Evolutionary conservation across 2,329 filamentous ascomycete species (phyloP).

Genomic region (Rutstroemia sp.): DNA sequence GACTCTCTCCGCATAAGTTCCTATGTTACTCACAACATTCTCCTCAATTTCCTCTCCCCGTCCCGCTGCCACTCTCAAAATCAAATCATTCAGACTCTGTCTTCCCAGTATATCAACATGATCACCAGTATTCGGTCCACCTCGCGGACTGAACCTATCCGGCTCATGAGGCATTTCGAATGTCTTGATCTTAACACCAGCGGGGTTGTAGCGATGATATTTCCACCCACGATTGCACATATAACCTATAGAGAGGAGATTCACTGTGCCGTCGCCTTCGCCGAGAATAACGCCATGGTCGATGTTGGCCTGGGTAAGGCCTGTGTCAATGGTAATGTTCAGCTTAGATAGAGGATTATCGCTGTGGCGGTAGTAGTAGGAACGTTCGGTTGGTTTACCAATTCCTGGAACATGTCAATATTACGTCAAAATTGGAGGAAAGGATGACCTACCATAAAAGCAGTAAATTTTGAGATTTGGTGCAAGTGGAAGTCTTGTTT

Average conservation of each 20-base stretch:
- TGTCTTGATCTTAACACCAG: slow-evolving; percentile 70
- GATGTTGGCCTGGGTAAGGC: slow-evolving; percentile 48
- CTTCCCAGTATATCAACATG: slow-evolving; percentile 94
- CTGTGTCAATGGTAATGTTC: slow-evolving; percentile 68
- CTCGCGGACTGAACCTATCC: slow-evolving; percentile 79
- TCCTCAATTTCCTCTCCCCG: slow-evolving; percentile 73
- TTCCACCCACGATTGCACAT: slow-evolving; percentile 97
- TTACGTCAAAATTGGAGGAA: background rate
- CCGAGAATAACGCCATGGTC: slow-evolving; percentile 94
- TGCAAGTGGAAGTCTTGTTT: slow-evolving; percentile 77
- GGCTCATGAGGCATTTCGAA: slow-evolving; percentile 97
- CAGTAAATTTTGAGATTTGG: slow-evolving; percentile 92
- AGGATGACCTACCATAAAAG: slow-evolving; percentile 62
- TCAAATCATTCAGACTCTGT: slow-evolving; percentile 81
- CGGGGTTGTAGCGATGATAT: slow-evolving; percentile 88
- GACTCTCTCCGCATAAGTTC: slow-evolving; percentile 74
- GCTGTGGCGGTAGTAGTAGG: slow-evolving; percentile 76
- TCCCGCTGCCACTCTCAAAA: slow-evolving; percentile 79
- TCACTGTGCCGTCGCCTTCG: slow-evolving; percentile 94
- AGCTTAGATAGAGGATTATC: slow-evolving; percentile 59
- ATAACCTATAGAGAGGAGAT: slow-evolving; percentile 83
- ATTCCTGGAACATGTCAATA: slow-evolving; percentile 40
- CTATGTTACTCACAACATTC: slow-evolving; percentile 72
- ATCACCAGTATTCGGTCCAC: slow-evolving; percentile 67
- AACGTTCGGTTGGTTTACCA: slow-evolving; percentile 86